Conservation (phyloP, 192 early-diverging fungal species). For the Bifiguratus adelaidae region DNA sequence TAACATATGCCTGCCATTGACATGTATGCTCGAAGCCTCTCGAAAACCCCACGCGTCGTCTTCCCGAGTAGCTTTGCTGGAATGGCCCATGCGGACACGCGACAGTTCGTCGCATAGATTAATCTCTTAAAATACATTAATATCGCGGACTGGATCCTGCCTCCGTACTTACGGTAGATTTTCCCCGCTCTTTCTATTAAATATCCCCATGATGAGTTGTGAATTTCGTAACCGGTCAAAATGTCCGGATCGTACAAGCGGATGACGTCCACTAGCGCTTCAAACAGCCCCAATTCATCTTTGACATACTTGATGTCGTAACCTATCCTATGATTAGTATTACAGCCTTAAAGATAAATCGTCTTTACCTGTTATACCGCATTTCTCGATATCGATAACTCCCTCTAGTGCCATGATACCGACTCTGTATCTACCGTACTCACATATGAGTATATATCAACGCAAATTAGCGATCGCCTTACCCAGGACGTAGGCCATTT, state of each 20-base stretch:
- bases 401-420: conserved; percentile 38
- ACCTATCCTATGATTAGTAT: conserved; percentile 14
- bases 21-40: conserved; percentile 50
- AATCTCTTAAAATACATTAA: conserved; percentile 19
- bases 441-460: background rate
- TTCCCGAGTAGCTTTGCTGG: background rate
- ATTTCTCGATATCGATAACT: conserved; percentile 11
- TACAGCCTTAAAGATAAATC: conserved; percentile 6
- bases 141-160: conserved; percentile 3
- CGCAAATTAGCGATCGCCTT: background rate
- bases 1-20: conserved; percentile 69
- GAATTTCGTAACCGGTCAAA: conserved; percentile 79
- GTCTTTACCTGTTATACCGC: conserved; percentile 7
- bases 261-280: conserved; percentile 38
- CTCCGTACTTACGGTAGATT: conserved; percentile 1
- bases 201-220: conserved; percentile 86
- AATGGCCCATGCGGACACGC: background rate
- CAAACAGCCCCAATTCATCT: conserved; percentile 51
- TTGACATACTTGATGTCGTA: conserved; percentile 22
- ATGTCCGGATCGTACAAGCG: conserved; percentile 73
- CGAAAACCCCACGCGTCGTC: conserved; percentile 41
- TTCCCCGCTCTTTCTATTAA: conserved; percentile 40
- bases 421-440: conserved; percentile 25
- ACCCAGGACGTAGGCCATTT: conserved; percentile 39
- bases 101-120: conserved; percentile 14